Conservation (phyloP, 176 grass and related monocot species). For the Aegilops speltoides region DNA sequence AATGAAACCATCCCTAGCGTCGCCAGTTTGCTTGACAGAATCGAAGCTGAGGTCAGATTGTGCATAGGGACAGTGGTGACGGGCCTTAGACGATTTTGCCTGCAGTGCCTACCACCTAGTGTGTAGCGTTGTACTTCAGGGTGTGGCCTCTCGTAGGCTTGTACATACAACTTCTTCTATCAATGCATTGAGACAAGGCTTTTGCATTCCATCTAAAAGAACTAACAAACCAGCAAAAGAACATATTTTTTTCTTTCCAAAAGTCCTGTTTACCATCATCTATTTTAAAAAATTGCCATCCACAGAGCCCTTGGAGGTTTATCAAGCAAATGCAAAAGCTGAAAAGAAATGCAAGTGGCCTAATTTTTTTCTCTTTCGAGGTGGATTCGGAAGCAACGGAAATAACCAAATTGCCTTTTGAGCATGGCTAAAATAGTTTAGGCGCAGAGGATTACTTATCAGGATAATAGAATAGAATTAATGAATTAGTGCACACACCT, state of each 20-base stretch:
- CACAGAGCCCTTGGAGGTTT: background rate
- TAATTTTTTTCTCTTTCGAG: background rate
- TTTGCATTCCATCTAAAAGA: background rate
- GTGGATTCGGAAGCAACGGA: background rate
- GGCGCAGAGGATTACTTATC: background rate
- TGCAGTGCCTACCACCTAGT: background rate
- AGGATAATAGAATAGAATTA: conserved; percentile 6
- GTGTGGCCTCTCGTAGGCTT: background rate
- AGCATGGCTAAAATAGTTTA: conserved; percentile 12
- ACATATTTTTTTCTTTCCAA: background rate
- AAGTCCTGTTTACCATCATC: background rate
- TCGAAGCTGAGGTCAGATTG: background rate
- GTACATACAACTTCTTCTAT: background rate
- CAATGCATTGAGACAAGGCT: background rate
- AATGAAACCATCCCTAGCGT: background rate
- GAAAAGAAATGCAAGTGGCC: background rate
- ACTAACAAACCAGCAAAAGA: background rate
- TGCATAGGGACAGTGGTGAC: background rate
- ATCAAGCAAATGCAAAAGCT: background rate
- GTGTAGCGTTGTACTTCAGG: background rate
- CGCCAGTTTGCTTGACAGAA: background rate
- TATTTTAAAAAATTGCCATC: background rate
- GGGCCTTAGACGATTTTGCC: background rate
- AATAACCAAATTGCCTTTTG: conserved; percentile 6
- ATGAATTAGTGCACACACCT: conserved; percentile 44